Conservation (phyloP, 176 grass and related monocot genomes). For the Puya raimondii region DNA sequence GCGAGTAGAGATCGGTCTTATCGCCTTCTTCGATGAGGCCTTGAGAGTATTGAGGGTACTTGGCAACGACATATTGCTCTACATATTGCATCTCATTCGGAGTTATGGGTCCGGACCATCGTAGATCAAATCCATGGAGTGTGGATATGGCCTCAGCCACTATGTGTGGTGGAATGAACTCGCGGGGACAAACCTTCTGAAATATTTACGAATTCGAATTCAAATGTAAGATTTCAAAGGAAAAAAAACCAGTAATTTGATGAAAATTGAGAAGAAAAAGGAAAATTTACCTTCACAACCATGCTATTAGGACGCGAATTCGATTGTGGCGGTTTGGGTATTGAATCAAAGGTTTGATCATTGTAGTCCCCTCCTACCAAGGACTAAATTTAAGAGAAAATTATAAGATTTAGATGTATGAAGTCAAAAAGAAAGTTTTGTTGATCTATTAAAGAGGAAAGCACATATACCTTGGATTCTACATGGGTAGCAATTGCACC, state of each 20-base stretch:
- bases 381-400: neutral
- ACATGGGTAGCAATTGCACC: neutral
- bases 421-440: neutral
- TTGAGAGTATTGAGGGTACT: constrained; percentile 69
- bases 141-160: constrained; percentile 66
- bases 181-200: constrained; percentile 60
- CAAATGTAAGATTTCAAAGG: neutral
- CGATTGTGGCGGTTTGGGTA: constrained; percentile 18
- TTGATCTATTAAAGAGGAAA: neutral
- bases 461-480: neutral
- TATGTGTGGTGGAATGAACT: constrained; percentile 65
- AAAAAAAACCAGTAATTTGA: neutral
- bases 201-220: neutral
- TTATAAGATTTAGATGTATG: neutral
- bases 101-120: constrained; percentile 74
- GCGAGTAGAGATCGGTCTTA: constrained; percentile 46
- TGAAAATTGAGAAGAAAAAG: neutral
- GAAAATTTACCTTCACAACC: constrained; percentile 46
- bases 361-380: constrained; percentile 20
- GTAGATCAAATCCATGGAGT: constrained; percentile 47
- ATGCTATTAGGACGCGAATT: constrained; percentile 54
- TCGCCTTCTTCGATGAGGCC: constrained; percentile 54
- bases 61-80: constrained; percentile 57
- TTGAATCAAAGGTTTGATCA: constrained; percentile 10
- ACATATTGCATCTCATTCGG: constrained; percentile 52